phyloP scores from a whole-genome alignment of 768 basidiomycete genomes.

The Dioszegia aurantiaca region DNA sequence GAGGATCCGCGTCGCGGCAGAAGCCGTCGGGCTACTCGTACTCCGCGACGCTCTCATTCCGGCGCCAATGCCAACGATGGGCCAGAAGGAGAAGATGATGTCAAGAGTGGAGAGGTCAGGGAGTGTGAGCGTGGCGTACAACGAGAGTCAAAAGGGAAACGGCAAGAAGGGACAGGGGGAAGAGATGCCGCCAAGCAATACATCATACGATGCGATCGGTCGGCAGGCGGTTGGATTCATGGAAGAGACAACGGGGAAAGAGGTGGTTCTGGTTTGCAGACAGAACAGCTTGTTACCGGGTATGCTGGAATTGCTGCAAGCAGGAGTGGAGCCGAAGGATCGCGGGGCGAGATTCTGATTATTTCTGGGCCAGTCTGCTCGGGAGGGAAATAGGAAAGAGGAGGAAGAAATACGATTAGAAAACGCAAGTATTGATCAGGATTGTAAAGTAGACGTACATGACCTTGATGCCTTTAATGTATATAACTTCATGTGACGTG shows the following conservation, averaged over 20 bases:
- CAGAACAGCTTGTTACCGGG: slow-evolving; percentile 84
- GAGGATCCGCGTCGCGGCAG: slow-evolving; percentile 62
- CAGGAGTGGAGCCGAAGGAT: slow-evolving; percentile 19
- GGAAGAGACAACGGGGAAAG: slow-evolving; percentile 73
- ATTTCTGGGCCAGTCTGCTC: no score
- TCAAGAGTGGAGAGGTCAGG: slow-evolving; percentile 40
- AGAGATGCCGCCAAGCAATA: not conserved
- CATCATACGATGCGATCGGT: not conserved
- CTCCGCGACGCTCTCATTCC: slow-evolving; percentile 77
- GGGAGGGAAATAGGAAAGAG: no score
- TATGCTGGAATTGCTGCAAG: slow-evolving; percentile 60
- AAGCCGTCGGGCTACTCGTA: slow-evolving; percentile 73
- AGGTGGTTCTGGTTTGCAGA: slow-evolving; percentile 76
- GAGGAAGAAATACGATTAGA: no score
- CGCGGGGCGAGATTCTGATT: slow-evolving; percentile 6
- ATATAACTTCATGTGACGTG: not conserved
- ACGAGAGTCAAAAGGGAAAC: slow-evolving; percentile 60
- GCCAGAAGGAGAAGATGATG: slow-evolving; percentile 4
- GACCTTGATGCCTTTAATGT: slow-evolving; percentile 8
- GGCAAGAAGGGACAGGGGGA: slow-evolving; percentile 57
- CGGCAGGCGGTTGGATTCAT: slow-evolving; percentile 56
- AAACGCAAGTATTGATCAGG: no score
- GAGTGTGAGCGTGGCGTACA: slow-evolving; percentile 23
- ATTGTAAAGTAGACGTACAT: not conserved
- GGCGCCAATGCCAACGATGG: slow-evolving; percentile 10